phyloP scores from a whole-genome alignment of 2,329 filamentous ascomycete genomes.

The Pseudocercospora ulei region DNA sequence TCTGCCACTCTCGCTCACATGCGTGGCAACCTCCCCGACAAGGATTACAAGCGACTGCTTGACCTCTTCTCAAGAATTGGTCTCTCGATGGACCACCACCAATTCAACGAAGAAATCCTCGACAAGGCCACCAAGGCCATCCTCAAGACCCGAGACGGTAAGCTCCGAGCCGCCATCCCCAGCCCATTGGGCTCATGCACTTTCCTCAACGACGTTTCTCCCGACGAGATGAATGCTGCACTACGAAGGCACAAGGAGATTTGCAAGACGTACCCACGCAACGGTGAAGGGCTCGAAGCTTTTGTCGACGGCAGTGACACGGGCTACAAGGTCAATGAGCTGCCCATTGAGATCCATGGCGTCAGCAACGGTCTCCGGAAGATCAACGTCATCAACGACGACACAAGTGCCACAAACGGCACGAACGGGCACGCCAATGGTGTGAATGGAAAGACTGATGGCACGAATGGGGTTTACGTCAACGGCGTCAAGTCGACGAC shows the following conservation, averaged over 20 bases:
- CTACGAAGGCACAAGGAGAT: conserved; percentile 55
- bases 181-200: conserved; percentile 56
- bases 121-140: conserved; percentile 59
- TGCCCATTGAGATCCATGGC: conserved; percentile 33
- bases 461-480: conserved; percentile 16
- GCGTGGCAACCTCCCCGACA: conserved; percentile 51
- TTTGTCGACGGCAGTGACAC: conserved; percentile 62
- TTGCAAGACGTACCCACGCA: conserved; percentile 53
- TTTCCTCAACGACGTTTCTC: conserved; percentile 58
- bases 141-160: conserved; percentile 59
- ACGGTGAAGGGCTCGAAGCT: conserved; percentile 57
- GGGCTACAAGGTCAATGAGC: conserved; percentile 46
- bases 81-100: conserved; percentile 59
- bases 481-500: conserved; percentile 24
- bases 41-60: conserved; percentile 54
- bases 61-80: conserved; percentile 60
- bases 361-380: conserved; percentile 29
- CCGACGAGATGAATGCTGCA: conserved; percentile 53
- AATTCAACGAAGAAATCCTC: conserved; percentile 57
- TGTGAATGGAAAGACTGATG: conserved; percentile 18
- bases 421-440: conserved; percentile 13
- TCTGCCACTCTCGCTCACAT: conserved; percentile 57
- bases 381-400: conserved; percentile 33
- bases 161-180: conserved; percentile 58
- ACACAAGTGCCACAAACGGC: conserved; percentile 23